phyloP scores from a whole-genome alignment of 2,329 filamentous ascomycete genomes.

The Camptophora hylomeconis region DNA sequence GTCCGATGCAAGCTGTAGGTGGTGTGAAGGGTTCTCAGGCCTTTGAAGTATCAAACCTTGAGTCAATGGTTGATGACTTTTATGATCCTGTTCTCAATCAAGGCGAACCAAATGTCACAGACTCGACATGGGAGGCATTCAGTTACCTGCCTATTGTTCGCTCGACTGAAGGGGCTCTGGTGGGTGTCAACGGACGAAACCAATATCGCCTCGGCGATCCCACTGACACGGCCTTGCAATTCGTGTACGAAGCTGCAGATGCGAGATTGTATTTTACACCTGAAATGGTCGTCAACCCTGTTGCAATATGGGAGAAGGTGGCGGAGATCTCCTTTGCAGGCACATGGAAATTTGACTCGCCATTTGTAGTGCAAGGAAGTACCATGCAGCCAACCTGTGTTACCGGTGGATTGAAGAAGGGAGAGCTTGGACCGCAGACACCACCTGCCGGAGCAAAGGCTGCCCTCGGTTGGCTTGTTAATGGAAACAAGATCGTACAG shows the following conservation, averaged over 20 bases:
- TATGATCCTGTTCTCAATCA: no score
- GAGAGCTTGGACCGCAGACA: constrained; percentile 9
- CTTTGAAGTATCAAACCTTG: no score
- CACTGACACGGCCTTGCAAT: constrained; percentile 40
- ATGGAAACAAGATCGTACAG: constrained; percentile 7
- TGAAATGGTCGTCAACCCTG: constrained; percentile 38
- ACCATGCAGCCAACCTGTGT: constrained; percentile 14
- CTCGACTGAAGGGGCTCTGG: constrained; percentile 14
- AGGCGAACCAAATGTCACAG: no score
- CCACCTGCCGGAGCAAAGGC: constrained; percentile 8
- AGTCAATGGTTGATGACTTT: no score
- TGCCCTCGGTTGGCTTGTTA: constrained; percentile 10
- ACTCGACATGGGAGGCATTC: no score
- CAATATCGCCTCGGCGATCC: constrained; percentile 30
- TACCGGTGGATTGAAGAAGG: constrained; percentile 12
- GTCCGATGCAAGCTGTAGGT: constrained; percentile 48
- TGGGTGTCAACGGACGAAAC: constrained; percentile 31
- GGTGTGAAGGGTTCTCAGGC: constrained; percentile 41
- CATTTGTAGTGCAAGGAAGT: constrained; percentile 10
- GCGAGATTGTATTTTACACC: constrained; percentile 48
- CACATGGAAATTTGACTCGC: constrained; percentile 8
- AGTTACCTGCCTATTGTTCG: no score
- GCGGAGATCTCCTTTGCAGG: constrained; percentile 29
- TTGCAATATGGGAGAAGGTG: constrained; percentile 39
- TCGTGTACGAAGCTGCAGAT: constrained; percentile 45